Base-by-base conservation (phyloP, 768 basidiomycete genomes). In the Coprinopsis sp. region DNA sequence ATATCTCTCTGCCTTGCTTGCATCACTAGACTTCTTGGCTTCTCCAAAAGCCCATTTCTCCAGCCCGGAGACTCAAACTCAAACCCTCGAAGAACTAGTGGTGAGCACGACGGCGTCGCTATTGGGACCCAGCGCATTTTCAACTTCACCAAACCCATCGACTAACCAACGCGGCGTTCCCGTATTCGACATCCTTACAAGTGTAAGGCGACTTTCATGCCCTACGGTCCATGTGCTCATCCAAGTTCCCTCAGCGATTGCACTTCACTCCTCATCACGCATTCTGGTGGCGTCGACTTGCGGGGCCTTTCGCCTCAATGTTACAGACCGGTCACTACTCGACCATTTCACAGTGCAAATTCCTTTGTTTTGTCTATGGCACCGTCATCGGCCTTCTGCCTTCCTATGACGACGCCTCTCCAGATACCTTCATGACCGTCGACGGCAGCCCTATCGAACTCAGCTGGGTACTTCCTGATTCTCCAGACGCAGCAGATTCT, bases 391-490 rank as follows among this genome's bases (percentile, higher is more conserved):
- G 56, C 25, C 57, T 65, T 52, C 61, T 65, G 61, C 61, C 63
- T 18, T 62, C 64, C 6, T 37, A 50, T 4, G 56, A 60, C 21
- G 37, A 39, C 14, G 16, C 44, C 4, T 58, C 58, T 28, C 46
- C 58, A 34, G 56, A 54, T 11, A 58, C 61, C 5, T 37, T 62
- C 45, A 64, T 65, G 63, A 65, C 64, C 34, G 56, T 57, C 42
- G 64, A 65, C 36, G 63, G 63, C 14, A 59, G 63, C 46, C 64
- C 64, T 3, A 60, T 62, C 11, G 64, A 65, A 51, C 44, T 65
- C 19, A 65, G 64, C 37, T 65, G 64, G 64, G 57, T 64, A 1
- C 55, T 63, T 31, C 64, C 64, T 23, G 54, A 51, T 14, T 21
- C 46, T 47, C 19, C 58, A 53, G 39, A 29, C n/a, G n/a, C n/a